Evolutionary conservation across 257 asterid genomes (phyloP), one percentile per base, ranked within the genome.

Genomic region (Solanum gandarillasii): DNA sequence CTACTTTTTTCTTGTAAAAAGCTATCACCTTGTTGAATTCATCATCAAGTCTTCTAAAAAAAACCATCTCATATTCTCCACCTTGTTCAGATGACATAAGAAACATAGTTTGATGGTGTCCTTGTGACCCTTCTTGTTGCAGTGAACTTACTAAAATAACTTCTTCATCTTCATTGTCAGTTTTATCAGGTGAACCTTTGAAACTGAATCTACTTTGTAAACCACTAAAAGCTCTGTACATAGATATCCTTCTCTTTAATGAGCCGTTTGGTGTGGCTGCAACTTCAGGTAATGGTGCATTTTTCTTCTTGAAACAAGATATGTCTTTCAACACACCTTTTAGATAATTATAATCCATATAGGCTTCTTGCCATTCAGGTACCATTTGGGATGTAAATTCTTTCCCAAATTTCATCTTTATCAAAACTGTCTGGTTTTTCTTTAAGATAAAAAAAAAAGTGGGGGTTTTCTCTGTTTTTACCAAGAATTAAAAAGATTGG

Each of bases 171-270:
- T 96, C 98, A 25, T 78, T 81, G 23, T 55, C 35, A 31, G 3
- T 39, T 11, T 0, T 27, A 70, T 12, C 23, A 2, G 87, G 91
- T 6, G 94, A 79, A 31, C 87, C 90, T 55, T 70, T 87, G 6
- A 83, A 58, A 34, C 62, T 75, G 60, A 39, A 38, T 60, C 89
- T 81, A 86, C 83, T 90, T 74, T 94, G 90, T 1, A 96, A 89
- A 29, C 99, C 98, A 87, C 98, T 96, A 25, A 96, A 96, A 0
- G 98, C 94, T 87, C 99, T 88, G 93, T 96, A 96, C 91, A 95
- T 55, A 2, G 98, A 92, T 9, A 92, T 88, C 88, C 94, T 91
- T 89, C 98, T 86, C 90, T 87, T 92, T 36, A 93, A 85, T 2
- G 96, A 86, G 3, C 87, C 85, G 5, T 88, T 34, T 18, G 90